Conservation (phyloP, 768 basidiomycete species). For the Trametes gibbosa region DNA sequence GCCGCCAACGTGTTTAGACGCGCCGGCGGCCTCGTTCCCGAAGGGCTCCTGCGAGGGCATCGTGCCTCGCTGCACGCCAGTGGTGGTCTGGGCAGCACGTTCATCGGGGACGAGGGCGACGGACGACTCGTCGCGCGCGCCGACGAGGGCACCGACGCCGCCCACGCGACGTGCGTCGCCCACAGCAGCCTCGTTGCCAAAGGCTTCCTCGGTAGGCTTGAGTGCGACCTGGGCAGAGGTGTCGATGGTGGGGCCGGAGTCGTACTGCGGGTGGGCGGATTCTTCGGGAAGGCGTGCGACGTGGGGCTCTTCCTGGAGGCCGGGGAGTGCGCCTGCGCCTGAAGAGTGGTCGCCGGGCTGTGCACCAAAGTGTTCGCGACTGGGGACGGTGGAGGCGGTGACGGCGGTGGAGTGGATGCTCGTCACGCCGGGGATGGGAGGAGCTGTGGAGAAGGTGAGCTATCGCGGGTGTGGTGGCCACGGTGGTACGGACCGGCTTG, state of each 20-base stretch:
- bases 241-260: constrained; percentile 5
- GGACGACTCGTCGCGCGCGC: constrained; percentile 41
- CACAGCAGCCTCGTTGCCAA: constrained; percentile 26
- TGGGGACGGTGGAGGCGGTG: constrained; percentile 18
- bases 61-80: neutral
- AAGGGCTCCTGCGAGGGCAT: neutral
- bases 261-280: constrained; percentile 12
- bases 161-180: constrained; percentile 29
- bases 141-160: constrained; percentile 49
- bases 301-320: constrained; percentile 17
- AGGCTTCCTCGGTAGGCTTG: constrained; percentile 32
- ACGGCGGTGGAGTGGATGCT: constrained; percentile 8
- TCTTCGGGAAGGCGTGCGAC: constrained; percentile 26
- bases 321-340: constrained; percentile 26
- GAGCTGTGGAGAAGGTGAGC: neutral
- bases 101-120: constrained; percentile 51
- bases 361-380: constrained; percentile 16
- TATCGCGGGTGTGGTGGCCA: too few relatives aligned
- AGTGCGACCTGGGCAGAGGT: constrained; percentile 1
- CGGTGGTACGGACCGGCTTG: neutral
- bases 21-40: constrained; percentile 6
- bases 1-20: constrained; percentile 29
- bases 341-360: constrained; percentile 17
- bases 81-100: neutral
- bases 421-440: neutral